Conservation (phyloP, 805 yeast genomes). For the Sugiyamaella smithiae region DNA sequence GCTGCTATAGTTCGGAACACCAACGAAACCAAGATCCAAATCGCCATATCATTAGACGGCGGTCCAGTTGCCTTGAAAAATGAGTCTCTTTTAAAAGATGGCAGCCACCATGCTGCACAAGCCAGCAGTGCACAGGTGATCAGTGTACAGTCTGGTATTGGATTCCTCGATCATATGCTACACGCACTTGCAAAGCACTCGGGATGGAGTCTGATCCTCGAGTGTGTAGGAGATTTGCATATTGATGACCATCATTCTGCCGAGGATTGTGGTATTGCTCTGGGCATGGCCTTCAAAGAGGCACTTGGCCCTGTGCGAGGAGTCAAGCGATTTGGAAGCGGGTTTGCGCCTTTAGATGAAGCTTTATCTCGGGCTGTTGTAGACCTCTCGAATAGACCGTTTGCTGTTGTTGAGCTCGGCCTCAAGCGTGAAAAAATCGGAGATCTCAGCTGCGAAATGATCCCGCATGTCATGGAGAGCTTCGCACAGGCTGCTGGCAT, state of each 20-base stretch:
- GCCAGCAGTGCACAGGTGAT: conserved; percentile 68
- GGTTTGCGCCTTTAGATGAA: conserved; percentile 95
- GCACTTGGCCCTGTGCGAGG: conserved; percentile 90
- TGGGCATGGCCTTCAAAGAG: conserved; percentile 83
- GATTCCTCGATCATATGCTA: conserved; percentile 95
- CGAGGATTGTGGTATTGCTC: conserved; percentile 91
- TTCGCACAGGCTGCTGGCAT: conserved; percentile 91
- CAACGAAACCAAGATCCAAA: conserved; percentile 90
- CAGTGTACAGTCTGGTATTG: conserved; percentile 84
- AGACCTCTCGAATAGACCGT: conserved; percentile 90
- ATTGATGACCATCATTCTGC: conserved; percentile 97
- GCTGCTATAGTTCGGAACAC: conserved; percentile 68
- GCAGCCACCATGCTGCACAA: conserved; percentile 60
- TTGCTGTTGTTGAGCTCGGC: conserved; percentile 84
- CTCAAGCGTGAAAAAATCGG: conserved; percentile 92
- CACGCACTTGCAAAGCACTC: conserved; percentile 96
- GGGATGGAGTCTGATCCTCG: conserved; percentile 90
- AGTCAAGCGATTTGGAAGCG: conserved; percentile 87
- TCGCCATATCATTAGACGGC: conserved; percentile 80
- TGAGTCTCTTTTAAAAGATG: conserved; percentile 51
- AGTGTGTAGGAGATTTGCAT: conserved; percentile 90
- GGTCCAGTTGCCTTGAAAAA: conserved; percentile 62
- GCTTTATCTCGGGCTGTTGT: conserved; percentile 95
- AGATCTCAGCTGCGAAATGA: conserved; percentile 90
- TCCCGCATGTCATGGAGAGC: conserved; percentile 93